Percentiles rank a stretch among this genome's conserved stretches.
Conservation (phyloP, 805 yeast species). For the Limtongia smithiae region DNA sequence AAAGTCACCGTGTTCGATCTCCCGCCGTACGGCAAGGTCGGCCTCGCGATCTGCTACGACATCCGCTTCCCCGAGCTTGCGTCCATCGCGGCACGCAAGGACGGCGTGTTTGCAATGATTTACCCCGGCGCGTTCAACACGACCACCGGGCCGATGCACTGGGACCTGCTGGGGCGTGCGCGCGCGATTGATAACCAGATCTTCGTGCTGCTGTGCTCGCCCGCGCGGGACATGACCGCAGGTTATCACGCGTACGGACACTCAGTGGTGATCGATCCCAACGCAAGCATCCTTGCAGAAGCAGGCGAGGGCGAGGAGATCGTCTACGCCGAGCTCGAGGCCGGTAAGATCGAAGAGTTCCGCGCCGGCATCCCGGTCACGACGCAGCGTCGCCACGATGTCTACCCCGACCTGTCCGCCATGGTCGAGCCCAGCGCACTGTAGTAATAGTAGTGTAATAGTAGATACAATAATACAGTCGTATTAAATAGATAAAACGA, state of each 20-base stretch:
- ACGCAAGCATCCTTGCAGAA: slow-evolving; percentile 76
- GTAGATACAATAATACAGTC: background rate
- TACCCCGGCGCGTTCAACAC: slow-evolving; percentile 93
- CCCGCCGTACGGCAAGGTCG: slow-evolving; percentile 64
- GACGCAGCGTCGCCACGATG: slow-evolving; percentile 67
- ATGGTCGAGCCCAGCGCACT: slow-evolving; percentile 10
- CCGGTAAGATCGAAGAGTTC: slow-evolving; percentile 52
- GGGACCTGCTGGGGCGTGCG: slow-evolving; percentile 75
- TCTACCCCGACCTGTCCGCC: slow-evolving; percentile 47
- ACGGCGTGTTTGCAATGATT: slow-evolving; percentile 75
- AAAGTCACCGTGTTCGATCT: slow-evolving; percentile 74
- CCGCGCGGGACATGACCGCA: slow-evolving; percentile 85
- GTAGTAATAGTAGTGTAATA: background rate
- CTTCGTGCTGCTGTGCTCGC: slow-evolving; percentile 86
- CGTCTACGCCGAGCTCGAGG: slow-evolving; percentile 69
- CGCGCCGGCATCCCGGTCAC: slow-evolving; percentile 68
- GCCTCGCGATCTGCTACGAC: slow-evolving; percentile 82
- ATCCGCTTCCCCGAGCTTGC: slow-evolving; percentile 83
- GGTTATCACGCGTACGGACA: slow-evolving; percentile 87
- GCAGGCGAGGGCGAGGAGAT: slow-evolving; percentile 79
- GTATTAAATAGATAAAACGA: slow-evolving; percentile 5
- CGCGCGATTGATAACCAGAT: slow-evolving; percentile 87
- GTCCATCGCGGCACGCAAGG: slow-evolving; percentile 53
- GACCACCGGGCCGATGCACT: slow-evolving; percentile 87
- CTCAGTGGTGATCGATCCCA: slow-evolving; percentile 82